A percentile compares a stretch with the other conserved stretches of the same genome.
These are phyloP conservation scores for Termitomyces sp. DNA, from an alignment of 768 basidiomycete species.

Conservation along the genomic window DNA sequence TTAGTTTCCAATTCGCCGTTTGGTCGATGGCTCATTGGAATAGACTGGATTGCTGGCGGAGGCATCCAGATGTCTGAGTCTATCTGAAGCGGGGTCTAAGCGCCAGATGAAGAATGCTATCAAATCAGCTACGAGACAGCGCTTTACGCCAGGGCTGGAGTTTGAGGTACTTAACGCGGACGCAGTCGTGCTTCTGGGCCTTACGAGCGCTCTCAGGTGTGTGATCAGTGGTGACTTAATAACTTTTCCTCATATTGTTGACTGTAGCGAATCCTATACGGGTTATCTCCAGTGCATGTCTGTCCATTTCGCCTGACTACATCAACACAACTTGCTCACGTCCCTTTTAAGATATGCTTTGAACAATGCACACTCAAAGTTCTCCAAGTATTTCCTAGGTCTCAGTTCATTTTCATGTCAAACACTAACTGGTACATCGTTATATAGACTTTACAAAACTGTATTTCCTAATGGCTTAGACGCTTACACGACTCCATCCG, in stretches of 20 bases:
- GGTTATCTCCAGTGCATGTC: conserved; percentile 78
- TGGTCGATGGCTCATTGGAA: neutral
- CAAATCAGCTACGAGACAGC: conserved; percentile 29
- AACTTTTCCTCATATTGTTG: neutral
- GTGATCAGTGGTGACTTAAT: conserved; percentile 12
- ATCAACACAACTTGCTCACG: neutral
- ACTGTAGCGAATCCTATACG: conserved; percentile 63
- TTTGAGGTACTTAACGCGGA: conserved; percentile 78
- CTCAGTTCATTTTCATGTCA: conserved; percentile 1
- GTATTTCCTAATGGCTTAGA: conserved; percentile 62
- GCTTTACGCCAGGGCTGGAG: conserved; percentile 61
- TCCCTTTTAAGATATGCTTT: conserved; percentile 29
- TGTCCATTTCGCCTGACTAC: conserved; percentile 16
- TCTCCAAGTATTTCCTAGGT: conserved; percentile 47
- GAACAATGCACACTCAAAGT: conserved; percentile 73
- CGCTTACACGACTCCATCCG: conserved; percentile 30
- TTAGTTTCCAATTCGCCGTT: neutral
- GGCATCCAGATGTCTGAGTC: conserved; percentile 48
- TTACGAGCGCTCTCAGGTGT: conserved; percentile 68
- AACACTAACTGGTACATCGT: neutral
- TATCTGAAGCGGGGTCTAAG: conserved; percentile 58
- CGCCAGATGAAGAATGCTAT: conserved; percentile 33
- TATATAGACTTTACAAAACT: conserved; percentile 54
- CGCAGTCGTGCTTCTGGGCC: conserved; percentile 61
- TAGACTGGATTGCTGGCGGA: conserved; percentile 61